These are phyloP conservation scores for Botrytis galanthina DNA, from an alignment of 2,329 filamentous ascomycete species.

Conservation along the genomic window DNA sequence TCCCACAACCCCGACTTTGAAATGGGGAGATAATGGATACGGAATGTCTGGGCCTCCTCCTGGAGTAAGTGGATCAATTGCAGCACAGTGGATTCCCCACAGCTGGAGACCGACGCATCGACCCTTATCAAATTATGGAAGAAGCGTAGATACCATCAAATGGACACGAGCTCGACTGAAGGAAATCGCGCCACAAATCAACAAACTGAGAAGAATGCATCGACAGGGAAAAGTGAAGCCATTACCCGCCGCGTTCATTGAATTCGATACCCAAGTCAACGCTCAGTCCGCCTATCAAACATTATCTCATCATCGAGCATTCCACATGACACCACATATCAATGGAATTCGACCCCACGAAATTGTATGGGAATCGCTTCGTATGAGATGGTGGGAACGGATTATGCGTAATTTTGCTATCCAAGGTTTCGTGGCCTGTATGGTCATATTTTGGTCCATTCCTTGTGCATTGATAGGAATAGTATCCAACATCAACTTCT, in stretches of 20 bases:
- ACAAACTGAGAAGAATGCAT: constrained; percentile 37
- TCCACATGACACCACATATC: constrained; percentile 63
- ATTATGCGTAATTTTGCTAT: constrained; percentile 53
- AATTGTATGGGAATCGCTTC: constrained; percentile 65
- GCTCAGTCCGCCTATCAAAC: constrained; percentile 65
- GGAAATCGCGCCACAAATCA: constrained; percentile 36
- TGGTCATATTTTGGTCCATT: constrained; percentile 68
- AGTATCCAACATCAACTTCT: constrained; percentile 60
- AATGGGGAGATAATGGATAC: constrained; percentile 24
- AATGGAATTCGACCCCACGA: constrained; percentile 60
- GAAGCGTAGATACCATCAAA: constrained; percentile 41
- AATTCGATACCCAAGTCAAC: constrained; percentile 59
- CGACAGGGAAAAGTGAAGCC: constrained; percentile 50
- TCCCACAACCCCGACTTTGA: not conserved
- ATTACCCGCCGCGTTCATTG: constrained; percentile 63
- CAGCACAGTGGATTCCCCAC: constrained; percentile 40
- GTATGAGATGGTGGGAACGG: constrained; percentile 61
- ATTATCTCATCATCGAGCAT: constrained; percentile 59
- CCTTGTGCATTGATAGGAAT: constrained; percentile 63
- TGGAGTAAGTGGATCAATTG: constrained; percentile 40
- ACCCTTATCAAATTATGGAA: constrained; percentile 40
- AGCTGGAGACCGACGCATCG: constrained; percentile 38
- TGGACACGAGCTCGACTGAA: constrained; percentile 40
- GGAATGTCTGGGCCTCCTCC: constrained; percentile 28
- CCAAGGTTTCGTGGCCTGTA: constrained; percentile 51